Evolutionary conservation across 768 basidiomycete species (phyloP), one percentile per base, ranked within the genome.

Genomic region (Sistotremastrum suecicum): DNA sequence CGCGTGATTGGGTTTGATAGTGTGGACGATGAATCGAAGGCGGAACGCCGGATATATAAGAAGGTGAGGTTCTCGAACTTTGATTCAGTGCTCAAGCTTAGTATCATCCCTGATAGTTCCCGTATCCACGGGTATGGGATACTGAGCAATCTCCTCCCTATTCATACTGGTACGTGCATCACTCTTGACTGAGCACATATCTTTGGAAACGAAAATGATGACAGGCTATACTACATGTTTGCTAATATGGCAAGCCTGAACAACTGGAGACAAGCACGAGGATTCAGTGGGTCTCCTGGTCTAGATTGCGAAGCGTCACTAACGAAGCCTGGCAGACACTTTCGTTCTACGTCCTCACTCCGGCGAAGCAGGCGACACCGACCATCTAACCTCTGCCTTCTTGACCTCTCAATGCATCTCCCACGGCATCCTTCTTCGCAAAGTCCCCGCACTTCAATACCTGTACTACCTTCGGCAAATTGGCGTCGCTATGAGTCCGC

Each of bases 391-490:
- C 0, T 89, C 95, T 2, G 86, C 94, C 2, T 99, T 90, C 75
- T 71, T 99, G 28, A 90, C 90, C 1, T 84, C 92, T 2, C 94
- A 98, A 58, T 97, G 92, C 1, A 98, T 99, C 58, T 97, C 95
- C 7, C 95, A 99, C 56, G 95, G 95, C n/a, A 99, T 99, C 60
- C 70, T 97, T 12, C 74, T 99, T 6, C 83, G 95, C 48, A 99
- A 99, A 63, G 94, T 99, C 4, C 95, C 95, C 0, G 92, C 92
- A 1, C 65, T 99, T 40, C 90, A 94, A 57, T 99, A 99, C 59
- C 75, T 99, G 9, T 99, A 91, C 66, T 99, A 98, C 61, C 71
- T 99, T 52, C 92, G 89, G 64, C 95, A 98, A 66, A 97, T 98
- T 51, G 94, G 95, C 32, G 75, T 99, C 11, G 95, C 95, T 2